These are phyloP conservation scores for Chalciporus chontae DNA, from an alignment of 768 basidiomycete species.

Conservation along the genomic window DNA sequence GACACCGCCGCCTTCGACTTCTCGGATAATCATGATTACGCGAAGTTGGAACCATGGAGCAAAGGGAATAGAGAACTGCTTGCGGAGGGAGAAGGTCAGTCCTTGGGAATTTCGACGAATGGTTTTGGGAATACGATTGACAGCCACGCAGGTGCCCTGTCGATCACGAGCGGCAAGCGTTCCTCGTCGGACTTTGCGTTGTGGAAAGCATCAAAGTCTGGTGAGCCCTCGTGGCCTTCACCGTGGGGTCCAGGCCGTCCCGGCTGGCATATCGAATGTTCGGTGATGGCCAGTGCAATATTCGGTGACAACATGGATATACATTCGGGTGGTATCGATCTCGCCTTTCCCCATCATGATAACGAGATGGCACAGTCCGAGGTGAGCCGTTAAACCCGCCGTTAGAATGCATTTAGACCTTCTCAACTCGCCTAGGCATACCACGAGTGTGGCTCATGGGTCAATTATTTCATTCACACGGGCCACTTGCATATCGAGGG, in stretches of 20 bases:
- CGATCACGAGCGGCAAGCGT: constrained; percentile 58
- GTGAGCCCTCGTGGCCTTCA: constrained; percentile 95
- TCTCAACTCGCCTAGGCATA: constrained; percentile 62
- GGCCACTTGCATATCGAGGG: constrained; percentile 98
- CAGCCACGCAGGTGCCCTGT: constrained; percentile 48
- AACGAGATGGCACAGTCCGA: constrained; percentile 98
- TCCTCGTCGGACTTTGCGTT: constrained; percentile 93
- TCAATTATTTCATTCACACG: constrained; percentile 98
- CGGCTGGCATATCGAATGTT: constrained; percentile 99
- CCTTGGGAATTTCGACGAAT: neutral
- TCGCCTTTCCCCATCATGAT: constrained; percentile 99
- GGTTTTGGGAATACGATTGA: neutral
- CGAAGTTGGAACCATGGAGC: constrained; percentile 94
- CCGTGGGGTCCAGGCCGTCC: constrained; percentile 93
- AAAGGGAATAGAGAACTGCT: constrained; percentile 89
- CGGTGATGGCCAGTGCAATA: constrained; percentile 93
- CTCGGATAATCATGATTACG: constrained; percentile 76
- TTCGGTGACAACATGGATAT: constrained; percentile 93
- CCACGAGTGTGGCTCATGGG: constrained; percentile 90
- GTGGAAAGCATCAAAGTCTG: constrained; percentile 96
- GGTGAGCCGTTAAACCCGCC: constrained; percentile 40
- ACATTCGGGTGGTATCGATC: constrained; percentile 94
- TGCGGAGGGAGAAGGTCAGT: constrained; percentile 86
- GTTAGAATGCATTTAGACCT: neutral
- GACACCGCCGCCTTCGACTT: constrained; percentile 81